Percentiles rank a stretch among this genome's conserved stretches.
phyloP scores from a whole-genome alignment of 2,329 filamentous ascomycete species.

The Penicillium sp. region DNA sequence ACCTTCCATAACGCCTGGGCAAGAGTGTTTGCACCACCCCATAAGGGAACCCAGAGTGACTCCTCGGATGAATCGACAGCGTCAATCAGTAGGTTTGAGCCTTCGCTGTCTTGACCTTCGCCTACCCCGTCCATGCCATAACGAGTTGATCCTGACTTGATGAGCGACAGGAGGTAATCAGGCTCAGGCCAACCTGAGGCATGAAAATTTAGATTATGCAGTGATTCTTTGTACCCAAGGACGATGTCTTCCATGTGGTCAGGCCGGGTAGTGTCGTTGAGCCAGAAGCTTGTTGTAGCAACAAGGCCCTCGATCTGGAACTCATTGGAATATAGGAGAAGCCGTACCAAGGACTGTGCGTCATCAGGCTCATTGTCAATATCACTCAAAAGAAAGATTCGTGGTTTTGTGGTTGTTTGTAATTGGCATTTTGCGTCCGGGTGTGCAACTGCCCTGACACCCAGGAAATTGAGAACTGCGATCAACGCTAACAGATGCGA shows the following conservation, averaged over 20 bases:
- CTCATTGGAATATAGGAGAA: background rate
- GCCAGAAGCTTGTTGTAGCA: constrained; percentile 2
- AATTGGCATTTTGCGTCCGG: background rate
- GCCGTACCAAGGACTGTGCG: background rate
- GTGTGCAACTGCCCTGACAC: background rate
- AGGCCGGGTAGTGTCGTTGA: constrained; percentile 1
- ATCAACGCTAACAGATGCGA: background rate
- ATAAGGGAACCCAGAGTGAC: background rate
- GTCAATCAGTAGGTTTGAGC: constrained; percentile 1
- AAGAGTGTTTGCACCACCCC: background rate
- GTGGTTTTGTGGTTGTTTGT: background rate
- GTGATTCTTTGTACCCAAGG: background rate
- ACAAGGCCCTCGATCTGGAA: constrained; percentile 2
- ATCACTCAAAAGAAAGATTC: background rate
- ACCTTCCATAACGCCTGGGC: background rate
- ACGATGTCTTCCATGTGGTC: background rate
- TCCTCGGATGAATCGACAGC: constrained; percentile 30
- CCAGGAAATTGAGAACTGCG: background rate
- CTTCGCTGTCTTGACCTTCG: constrained; percentile 41
- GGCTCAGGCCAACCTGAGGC: constrained; percentile 38
- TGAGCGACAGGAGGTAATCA: constrained; percentile 47
- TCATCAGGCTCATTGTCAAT: constrained; percentile 1
- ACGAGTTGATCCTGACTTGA: constrained; percentile 35
- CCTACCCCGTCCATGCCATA: constrained; percentile 45
- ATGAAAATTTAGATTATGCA: background rate